Evolutionary conservation across 2,329 filamentous ascomycete genomes (phyloP).

Genomic region (Ciborinia camelliae): DNA sequence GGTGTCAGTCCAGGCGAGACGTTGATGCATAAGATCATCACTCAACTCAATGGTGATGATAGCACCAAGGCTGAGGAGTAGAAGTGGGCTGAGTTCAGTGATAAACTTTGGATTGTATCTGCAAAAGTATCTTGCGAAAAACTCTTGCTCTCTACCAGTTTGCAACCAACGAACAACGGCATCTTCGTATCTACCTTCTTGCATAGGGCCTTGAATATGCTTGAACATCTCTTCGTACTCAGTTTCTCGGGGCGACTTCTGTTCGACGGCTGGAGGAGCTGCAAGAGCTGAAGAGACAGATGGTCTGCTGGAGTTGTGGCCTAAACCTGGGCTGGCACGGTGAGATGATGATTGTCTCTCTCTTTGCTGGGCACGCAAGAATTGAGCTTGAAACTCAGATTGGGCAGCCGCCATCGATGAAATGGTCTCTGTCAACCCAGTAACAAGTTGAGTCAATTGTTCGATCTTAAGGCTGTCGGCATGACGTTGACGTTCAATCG

Average conservation of each 20-base stretch:
- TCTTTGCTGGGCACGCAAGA: slow-evolving; percentile 55
- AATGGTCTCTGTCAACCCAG: slow-evolving; percentile 64
- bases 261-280: slow-evolving; percentile 20
- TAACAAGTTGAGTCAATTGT: slow-evolving; percentile 65
- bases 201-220: slow-evolving; percentile 60
- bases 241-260: slow-evolving; percentile 26
- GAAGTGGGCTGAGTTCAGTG: slow-evolving; percentile 55
- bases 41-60: slow-evolving; percentile 59
- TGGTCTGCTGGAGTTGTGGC: slow-evolving; percentile 13
- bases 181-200: slow-evolving; percentile 57
- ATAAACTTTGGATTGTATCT: slow-evolving; percentile 53
- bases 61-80: slow-evolving; percentile 62
- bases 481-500: slow-evolving; percentile 34
- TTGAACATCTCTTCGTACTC: slow-evolving; percentile 56
- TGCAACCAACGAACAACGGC: slow-evolving; percentile 67
- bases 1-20: slow-evolving; percentile 58
- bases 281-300: slow-evolving; percentile 26
- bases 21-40: slow-evolving; percentile 51
- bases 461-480: slow-evolving; percentile 60
- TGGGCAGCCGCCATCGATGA: slow-evolving; percentile 67
- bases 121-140: slow-evolving; percentile 56
- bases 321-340: slow-evolving; percentile 18
- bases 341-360: slow-evolving; percentile 37
- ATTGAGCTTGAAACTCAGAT: slow-evolving; percentile 62
- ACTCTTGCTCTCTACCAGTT: slow-evolving; percentile 57